These are phyloP conservation scores for Anaeramoeba flamelloides DNA, from an alignment of 78 protist species.

Conservation along the genomic window DNA sequence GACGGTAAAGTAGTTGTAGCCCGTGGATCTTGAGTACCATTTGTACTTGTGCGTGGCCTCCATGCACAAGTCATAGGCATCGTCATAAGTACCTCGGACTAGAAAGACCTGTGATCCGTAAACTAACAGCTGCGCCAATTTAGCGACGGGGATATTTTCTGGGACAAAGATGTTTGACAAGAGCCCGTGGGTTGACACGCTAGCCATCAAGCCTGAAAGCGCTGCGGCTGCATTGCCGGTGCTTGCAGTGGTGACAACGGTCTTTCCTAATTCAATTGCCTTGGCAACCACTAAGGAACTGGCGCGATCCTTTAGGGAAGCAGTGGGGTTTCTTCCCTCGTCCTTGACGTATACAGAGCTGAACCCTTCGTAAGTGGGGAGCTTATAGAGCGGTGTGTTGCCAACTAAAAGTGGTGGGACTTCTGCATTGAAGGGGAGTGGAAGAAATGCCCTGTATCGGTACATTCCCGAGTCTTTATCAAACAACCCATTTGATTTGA, in stretches of 20 bases:
- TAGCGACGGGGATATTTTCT: constrained; percentile 20
- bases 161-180: constrained; percentile 22
- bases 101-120: constrained; percentile 21
- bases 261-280: not conserved
- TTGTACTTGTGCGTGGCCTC: not conserved
- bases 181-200: not conserved
- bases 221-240: constrained; percentile 44
- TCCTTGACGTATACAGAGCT: constrained; percentile 21
- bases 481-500: not conserved
- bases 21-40: constrained; percentile 27
- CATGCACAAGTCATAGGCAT: constrained; percentile 15
- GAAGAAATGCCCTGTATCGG: not conserved
- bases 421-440: not conserved
- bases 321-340: constrained; percentile 39
- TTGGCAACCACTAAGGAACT: constrained; percentile 15
- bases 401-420: not conserved
- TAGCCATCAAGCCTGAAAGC: constrained; percentile 17
- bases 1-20: constrained; percentile 26
- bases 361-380: not conserved
- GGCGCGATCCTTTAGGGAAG: constrained; percentile 33
- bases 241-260: constrained; percentile 25
- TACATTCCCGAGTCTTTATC: not conserved
- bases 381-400: not conserved
- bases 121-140: constrained; percentile 22
- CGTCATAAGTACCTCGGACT: constrained; percentile 32